Evolutionary conservation across 768 basidiomycete species (phyloP).

Genomic region (Botryobasidium botryosum): DNA sequence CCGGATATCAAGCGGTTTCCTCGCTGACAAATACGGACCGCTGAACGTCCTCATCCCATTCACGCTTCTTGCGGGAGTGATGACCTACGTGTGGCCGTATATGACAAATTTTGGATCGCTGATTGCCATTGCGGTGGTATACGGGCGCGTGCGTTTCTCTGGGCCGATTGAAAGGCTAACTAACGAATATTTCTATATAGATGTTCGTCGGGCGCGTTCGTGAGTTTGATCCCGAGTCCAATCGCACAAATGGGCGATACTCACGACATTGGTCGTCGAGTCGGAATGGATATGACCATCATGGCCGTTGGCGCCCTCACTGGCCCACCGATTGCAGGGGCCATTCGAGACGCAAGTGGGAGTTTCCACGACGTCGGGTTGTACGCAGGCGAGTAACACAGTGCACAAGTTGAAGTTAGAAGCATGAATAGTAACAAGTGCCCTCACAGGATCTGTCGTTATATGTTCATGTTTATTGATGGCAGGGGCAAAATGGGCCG

Average conservation of each 20-base stretch:
- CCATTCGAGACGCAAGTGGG: conserved; percentile 5
- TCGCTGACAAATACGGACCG: conserved; percentile 15
- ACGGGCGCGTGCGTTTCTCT: conserved; percentile 6
- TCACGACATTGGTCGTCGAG: conserved; percentile 11
- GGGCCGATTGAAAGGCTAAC: not conserved
- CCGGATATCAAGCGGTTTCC: conserved; percentile 15
- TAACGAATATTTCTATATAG: too few species aligned
- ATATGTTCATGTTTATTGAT: too few species aligned
- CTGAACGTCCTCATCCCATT: conserved; percentile 15
- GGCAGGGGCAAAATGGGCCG: too few species aligned
- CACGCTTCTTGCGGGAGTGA: conserved; percentile 14
- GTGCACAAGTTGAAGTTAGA: too few species aligned
- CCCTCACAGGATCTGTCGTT: too few species aligned
- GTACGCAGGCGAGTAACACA: conserved; percentile 12
- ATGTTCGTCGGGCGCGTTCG: conserved; percentile 10
- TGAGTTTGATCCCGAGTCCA: conserved; percentile 8
- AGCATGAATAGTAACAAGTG: too few species aligned
- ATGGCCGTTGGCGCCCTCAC: conserved; percentile 9
- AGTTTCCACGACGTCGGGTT: conserved; percentile 9
- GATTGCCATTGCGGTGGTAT: conserved; percentile 4
- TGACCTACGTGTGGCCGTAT: conserved; percentile 18
- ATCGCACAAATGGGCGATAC: conserved; percentile 4
- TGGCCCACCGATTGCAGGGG: conserved; percentile 13
- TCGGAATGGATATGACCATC: conserved; percentile 11
- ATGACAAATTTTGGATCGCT: conserved; percentile 1